Evolutionary conservation across 2,329 filamentous ascomycete genomes (phyloP), one percentile per base, ranked within the genome.

Genomic region (Calonectria fujianensis): DNA sequence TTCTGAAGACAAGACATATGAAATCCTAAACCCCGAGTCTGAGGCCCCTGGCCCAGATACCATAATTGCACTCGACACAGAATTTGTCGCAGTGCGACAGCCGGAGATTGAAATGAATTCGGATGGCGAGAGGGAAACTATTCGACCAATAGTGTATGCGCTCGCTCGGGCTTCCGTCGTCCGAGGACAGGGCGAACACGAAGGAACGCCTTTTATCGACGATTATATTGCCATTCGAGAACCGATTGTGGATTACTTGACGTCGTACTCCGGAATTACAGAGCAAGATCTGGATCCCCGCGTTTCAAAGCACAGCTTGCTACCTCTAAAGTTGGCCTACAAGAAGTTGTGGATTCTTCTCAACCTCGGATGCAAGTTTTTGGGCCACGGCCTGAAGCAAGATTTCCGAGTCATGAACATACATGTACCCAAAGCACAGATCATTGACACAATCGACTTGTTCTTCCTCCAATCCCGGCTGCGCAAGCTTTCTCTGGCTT

Each of bases 321-420:
- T 98, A 11, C 91, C 94, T 2, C 89, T 98, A 51, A 99, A 99
- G 84, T 91, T 94, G 73, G 96, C 95, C 1, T 99, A 98, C 89
- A 99, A 99, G 86, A 98, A 98, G 84, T 92, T 99, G 37, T 99
- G 97, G 97, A 91, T 98, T 20, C 90, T 99, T 24, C 91, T 99
- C 39, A 99, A 99, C 82, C 90, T 98, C 0, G 97, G 97, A 63
- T 98, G 96, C 85, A 92, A 95, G 76, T 99, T 99, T 83, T 91
- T 99, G 7, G 97, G 97, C 3, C 97, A 99, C 82, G 96, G 96
- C 5, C 89, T 99, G 52, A 95, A 95, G 78, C 96, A 97, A 80
- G 97, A 99, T 85, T 98, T 99, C 86, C 95, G 97, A 69, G 98
- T 98, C 71, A 98, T 98, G 86, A 99, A 99, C 84, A 98, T 99